Base-by-base conservation (phyloP, 371 early-diverging fungal species). In the Apophysomyces ossiformis region DNA sequence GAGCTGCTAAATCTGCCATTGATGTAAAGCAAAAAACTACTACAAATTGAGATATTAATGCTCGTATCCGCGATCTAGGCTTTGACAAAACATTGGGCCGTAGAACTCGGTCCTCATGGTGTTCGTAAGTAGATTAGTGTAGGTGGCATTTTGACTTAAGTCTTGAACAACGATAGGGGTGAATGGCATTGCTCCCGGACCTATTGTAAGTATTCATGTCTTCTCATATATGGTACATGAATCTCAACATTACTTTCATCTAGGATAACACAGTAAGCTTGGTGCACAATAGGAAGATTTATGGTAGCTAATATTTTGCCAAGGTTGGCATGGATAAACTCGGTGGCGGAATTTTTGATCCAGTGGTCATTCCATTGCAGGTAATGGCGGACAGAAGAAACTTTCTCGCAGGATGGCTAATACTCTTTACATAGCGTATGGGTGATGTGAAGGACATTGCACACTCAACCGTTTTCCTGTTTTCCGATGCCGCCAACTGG, bases 391-490 rank as follows among this genome's bases (percentile, higher is more conserved):
- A 35, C 21, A 37, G n/a, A 26, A 32, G 3, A 12, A 5, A 16
- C 35, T 18, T 60, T 13, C 32, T 45, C 58, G 8, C n/a, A 15
- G 37, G 61, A 43, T 47, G 21, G 47, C 41, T 18, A 44, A 59
- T 36, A 66, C 69, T 41, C 13, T 46, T 18, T 41, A 18, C 36
- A 15, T 61, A 81, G 75, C 75, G 85, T 39, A 63, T 82, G 70
- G 92, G 92, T 44, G 73, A 72, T 36, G 82, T 90, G 35, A 69
- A 74, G 36, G 93, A 92, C 70, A 90, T 92, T 69, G 92, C 87
- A 65, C 85, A 89, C 37, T 81, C 91, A 1, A 87, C 92, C 6
- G 71, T 93, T 35, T 93, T 87, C 71, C 74, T 93, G 56, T 85
- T 85, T 50, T 89, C 90, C 1, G 87, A 86, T 37, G 89, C 82